These are phyloP conservation scores for Fragilaria radians DNA, from an alignment of 108 stramenopile species.

Conservation along the genomic window DNA sequence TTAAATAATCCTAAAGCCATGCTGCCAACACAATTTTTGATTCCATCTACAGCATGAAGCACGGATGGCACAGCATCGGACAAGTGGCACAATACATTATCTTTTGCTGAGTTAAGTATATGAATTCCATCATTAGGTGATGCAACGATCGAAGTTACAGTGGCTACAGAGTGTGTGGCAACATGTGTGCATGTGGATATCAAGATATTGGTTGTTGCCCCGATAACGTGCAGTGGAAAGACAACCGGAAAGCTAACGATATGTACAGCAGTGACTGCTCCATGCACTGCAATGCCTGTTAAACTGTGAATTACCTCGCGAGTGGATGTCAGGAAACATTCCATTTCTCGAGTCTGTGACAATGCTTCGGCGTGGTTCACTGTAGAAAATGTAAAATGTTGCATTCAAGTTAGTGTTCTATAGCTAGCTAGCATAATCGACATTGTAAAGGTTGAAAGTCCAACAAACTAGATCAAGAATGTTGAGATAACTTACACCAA, in stretches of 20 bases:
- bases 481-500: too few species aligned
- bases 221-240: slow-evolving; percentile 29
- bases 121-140: background rate
- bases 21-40: background rate
- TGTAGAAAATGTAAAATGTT: too few species aligned
- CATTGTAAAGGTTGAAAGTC: too few species aligned
- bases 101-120: slow-evolving; percentile 5
- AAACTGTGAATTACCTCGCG: slow-evolving; percentile 3
- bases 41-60: slow-evolving; percentile 1
- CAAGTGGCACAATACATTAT: slow-evolving; percentile 10
- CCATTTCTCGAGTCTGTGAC: slow-evolving; percentile 30
- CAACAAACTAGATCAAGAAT: too few species aligned
- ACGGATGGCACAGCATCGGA: slow-evolving; percentile 16
- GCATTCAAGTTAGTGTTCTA: too few species aligned
- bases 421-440: too few species aligned
- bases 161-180: too few species aligned
- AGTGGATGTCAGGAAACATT: slow-evolving; percentile 18
- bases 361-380: slow-evolving; percentile 8
- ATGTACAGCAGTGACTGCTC: slow-evolving; percentile 21
- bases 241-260: slow-evolving; percentile 34
- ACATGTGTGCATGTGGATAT: background rate
- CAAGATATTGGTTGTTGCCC: slow-evolving; percentile 12
- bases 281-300: slow-evolving; percentile 5
- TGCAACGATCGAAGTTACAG: background rate
- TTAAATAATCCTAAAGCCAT: background rate